Conservation (phyloP, 306 rosid genomes). For the Spatholobus suberectus region DNA sequence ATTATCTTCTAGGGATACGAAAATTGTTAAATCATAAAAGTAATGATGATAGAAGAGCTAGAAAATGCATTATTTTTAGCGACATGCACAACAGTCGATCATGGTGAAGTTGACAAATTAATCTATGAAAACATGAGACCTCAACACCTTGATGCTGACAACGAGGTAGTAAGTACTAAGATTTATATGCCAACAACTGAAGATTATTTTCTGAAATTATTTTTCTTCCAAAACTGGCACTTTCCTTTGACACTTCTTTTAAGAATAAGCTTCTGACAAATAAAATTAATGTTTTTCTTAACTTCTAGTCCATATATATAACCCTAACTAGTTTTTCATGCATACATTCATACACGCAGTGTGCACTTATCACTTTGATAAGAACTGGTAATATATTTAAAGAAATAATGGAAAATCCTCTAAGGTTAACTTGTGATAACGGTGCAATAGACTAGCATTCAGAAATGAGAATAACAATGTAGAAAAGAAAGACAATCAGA, state of each 20-base stretch:
- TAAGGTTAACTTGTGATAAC: no score
- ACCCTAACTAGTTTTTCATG: background rate
- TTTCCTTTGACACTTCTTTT: background rate
- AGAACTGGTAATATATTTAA: no score
- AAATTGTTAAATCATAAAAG: constrained; percentile 36
- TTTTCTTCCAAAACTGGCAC: background rate
- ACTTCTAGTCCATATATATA: constrained; percentile 2
- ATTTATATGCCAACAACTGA: constrained; percentile 14
- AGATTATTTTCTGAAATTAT: constrained; percentile 13
- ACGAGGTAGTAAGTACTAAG: constrained; percentile 50
- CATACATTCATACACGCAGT: background rate
- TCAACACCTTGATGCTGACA: constrained; percentile 46
- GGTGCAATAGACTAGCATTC: no score
- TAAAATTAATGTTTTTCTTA: background rate
- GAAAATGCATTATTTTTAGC: constrained; percentile 16
- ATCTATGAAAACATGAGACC: constrained; percentile 40
- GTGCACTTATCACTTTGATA: no score
- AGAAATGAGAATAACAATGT: no score
- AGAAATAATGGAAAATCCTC: no score
- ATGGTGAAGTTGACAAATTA: constrained; percentile 36
- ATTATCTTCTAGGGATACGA: constrained; percentile 43
- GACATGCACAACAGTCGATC: constrained; percentile 36
- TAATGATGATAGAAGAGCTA: constrained; percentile 30
- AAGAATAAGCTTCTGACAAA: constrained; percentile 22
- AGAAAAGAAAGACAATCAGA: no score